Conservation (phyloP, 345 rosid species). For the Mangifera indica region DNA sequence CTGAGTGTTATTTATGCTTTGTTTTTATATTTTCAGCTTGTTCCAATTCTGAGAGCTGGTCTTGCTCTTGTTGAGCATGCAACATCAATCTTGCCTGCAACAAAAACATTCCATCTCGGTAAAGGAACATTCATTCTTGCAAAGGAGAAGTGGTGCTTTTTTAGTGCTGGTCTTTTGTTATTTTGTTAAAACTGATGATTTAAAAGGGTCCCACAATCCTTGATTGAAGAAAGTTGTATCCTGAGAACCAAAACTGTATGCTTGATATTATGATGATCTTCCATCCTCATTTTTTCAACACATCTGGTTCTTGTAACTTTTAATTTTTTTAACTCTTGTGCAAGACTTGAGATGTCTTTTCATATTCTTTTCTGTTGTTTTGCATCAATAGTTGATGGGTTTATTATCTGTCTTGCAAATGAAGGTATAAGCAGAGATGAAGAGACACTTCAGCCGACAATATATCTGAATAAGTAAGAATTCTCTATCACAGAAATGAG, state of each 20-base stretch:
- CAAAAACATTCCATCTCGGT: slow-evolving; percentile 85
- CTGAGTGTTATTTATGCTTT: slow-evolving; percentile 7
- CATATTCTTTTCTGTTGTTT: slow-evolving; percentile 7
- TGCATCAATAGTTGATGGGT: slow-evolving; percentile 16
- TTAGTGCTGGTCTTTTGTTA: background rate
- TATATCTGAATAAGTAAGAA: slow-evolving; percentile 84
- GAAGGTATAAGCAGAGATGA: slow-evolving; percentile 77
- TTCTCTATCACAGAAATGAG: slow-evolving; percentile 3
- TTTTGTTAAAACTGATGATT: background rate
- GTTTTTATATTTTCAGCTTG: slow-evolving; percentile 52
- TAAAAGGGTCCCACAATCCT: background rate
- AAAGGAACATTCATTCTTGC: slow-evolving; percentile 12
- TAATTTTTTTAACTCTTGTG: background rate
- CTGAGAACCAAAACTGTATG: background rate
- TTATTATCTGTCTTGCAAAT: slow-evolving; percentile 11
- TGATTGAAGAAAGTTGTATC: background rate
- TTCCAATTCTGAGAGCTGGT: slow-evolving; percentile 92
- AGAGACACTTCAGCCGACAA: slow-evolving; percentile 73
- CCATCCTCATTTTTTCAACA: background rate
- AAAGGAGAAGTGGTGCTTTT: background rate
- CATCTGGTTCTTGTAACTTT: background rate
- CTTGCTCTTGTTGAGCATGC: slow-evolving; percentile 92
- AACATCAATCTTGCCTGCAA: slow-evolving; percentile 78
- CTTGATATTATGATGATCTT: background rate
- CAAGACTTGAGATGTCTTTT: background rate